Conservation (phyloP, 345 rosid genomes). For the Populus alba region DNA sequence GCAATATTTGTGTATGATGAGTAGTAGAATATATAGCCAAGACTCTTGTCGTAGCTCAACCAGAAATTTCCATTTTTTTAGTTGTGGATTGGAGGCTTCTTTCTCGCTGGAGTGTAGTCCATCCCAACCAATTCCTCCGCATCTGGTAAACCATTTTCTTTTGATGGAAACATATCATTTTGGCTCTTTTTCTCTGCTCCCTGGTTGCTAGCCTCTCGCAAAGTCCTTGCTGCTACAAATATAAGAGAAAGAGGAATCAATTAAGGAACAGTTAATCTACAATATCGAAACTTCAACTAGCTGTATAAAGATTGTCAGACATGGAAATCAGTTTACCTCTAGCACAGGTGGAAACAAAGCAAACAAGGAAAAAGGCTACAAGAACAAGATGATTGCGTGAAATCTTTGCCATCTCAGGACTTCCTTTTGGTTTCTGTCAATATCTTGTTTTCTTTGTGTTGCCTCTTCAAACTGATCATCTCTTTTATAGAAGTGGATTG, state of each 20-base stretch:
- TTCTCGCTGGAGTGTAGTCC: conserved; percentile 61
- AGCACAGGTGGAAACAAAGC: conserved; percentile 36
- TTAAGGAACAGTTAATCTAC: background rate
- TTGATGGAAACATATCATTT: background rate
- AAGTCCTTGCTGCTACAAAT: conserved; percentile 39
- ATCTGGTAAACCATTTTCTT: conserved; percentile 16
- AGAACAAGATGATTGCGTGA: conserved; percentile 39
- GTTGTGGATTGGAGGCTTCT: conserved; percentile 66
- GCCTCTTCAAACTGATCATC: conserved; percentile 1
- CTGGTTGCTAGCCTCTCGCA: conserved; percentile 21
- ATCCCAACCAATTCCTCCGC: conserved; percentile 37
- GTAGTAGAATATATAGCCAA: background rate
- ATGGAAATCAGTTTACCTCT: conserved; percentile 24
- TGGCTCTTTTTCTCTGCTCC: conserved; percentile 6
- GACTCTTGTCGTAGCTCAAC: background rate
- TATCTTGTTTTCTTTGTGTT: background rate
- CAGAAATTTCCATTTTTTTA: conserved; percentile 19
- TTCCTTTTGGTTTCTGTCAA: background rate
- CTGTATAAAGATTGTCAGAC: background rate
- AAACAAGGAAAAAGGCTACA: conserved; percentile 35
- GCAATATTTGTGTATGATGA: background rate
- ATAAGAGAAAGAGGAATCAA: background rate
- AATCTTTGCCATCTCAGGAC: conserved; percentile 27
- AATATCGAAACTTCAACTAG: background rate
- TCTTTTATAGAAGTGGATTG: conserved; percentile 28